phyloP scores from a whole-genome alignment of 805 yeast genomes.

The Hanseniaspora jakobsenii region DNA sequence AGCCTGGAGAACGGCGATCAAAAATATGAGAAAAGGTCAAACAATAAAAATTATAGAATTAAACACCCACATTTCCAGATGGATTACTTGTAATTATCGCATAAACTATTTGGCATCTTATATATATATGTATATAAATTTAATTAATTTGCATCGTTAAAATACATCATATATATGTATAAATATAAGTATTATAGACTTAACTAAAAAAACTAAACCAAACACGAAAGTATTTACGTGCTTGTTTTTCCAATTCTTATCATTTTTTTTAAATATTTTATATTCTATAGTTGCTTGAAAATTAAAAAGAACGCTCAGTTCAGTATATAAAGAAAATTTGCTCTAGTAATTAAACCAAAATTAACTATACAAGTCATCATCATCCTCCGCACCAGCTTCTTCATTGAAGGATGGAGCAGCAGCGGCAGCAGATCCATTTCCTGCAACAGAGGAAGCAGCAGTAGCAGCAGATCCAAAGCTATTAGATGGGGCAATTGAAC shows the following conservation, averaged over 20 bases:
- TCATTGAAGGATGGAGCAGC: slow-evolving; percentile 37
- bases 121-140: slow-evolving; percentile 4
- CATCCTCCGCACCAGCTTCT: slow-evolving; percentile 36
- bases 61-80: slow-evolving; percentile 11
- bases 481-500: slow-evolving; percentile 66
- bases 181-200: background rate
- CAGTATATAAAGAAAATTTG: too few species aligned
- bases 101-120: too few species aligned
- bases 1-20: too few species aligned
- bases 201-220: too few species aligned
- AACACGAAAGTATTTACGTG: background rate
- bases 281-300: too few species aligned
- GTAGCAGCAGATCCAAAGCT: slow-evolving; percentile 41
- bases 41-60: slow-evolving; percentile 8
- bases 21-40: too few species aligned
- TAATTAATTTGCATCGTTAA: background rate
- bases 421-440: slow-evolving; percentile 20
- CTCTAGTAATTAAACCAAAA: too few species aligned
- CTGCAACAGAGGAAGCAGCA: slow-evolving; percentile 41
- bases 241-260: too few species aligned
- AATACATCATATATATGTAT: too few species aligned
- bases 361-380: slow-evolving; percentile 53
- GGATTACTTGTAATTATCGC: slow-evolving; percentile 2
- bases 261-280: too few species aligned
- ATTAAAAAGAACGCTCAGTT: too few species aligned